Evolutionary conservation across 345 rosid species (phyloP).

Genomic region (Eucalyptus microcorys): DNA sequence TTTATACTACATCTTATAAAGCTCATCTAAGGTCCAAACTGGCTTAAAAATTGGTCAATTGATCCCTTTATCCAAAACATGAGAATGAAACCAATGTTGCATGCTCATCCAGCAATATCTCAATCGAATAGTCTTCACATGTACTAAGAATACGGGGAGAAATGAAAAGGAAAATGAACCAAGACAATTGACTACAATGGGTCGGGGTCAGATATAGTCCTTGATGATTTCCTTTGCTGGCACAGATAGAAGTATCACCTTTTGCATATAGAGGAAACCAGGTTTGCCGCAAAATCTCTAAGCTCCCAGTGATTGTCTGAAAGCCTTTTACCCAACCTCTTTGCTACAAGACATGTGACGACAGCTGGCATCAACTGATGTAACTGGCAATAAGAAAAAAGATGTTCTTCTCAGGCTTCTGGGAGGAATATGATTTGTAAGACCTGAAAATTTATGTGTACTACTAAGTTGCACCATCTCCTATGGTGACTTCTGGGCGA

Average conservation of each 20-base stretch:
- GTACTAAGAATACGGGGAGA: neutral
- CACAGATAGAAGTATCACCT: conserved; percentile 33
- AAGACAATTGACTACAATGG: neutral
- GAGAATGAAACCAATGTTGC: neutral
- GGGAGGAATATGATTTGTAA: neutral
- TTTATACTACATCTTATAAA: neutral
- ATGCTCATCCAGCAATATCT: neutral
- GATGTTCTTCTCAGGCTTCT: conserved; percentile 6
- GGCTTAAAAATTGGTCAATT: neutral
- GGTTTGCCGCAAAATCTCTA: conserved; percentile 73
- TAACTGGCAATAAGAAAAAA: conserved; percentile 50
- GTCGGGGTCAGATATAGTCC: neutral
- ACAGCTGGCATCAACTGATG: conserved; percentile 99
- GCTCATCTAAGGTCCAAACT: neutral
- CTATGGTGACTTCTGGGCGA: neutral
- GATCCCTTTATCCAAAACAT: neutral
- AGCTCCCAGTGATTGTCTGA: conserved; percentile 98
- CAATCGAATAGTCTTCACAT: neutral
- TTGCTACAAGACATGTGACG: conserved; percentile 94
- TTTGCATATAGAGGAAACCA: conserved; percentile 86
- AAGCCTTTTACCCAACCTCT: conserved; percentile 81
- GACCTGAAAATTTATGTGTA: neutral
- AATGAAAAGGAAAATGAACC: neutral
- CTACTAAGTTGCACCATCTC: neutral
- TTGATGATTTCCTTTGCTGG: neutral